These are phyloP conservation scores for Xylaria bambusicola DNA, from an alignment of 495 filamentous ascomycete species.

Conservation along the genomic window DNA sequence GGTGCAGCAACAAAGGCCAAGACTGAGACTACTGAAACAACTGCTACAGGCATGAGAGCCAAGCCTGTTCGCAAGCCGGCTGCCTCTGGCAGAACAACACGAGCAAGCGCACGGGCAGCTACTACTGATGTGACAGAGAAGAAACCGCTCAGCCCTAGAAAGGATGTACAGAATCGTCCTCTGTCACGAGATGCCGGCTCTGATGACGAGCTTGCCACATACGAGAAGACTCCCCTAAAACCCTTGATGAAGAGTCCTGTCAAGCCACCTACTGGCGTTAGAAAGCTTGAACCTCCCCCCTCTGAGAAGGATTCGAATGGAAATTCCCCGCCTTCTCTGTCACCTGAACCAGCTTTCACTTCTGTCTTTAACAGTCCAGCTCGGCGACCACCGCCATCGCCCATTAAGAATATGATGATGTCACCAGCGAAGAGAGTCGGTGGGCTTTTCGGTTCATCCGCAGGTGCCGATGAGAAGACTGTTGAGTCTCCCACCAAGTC, in stretches of 20 bases:
- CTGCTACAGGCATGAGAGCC: conserved; percentile 43
- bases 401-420: conserved; percentile 51
- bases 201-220: conserved; percentile 56
- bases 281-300: conserved; percentile 29
- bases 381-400: conserved; percentile 46
- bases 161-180: conserved; percentile 50
- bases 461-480: conserved; percentile 24
- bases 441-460: conserved; percentile 47
- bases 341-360: conserved; percentile 23
- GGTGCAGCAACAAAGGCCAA: conserved; percentile 27
- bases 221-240: conserved; percentile 51
- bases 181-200: conserved; percentile 42
- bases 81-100: conserved; percentile 26
- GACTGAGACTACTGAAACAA: conserved; percentile 29
- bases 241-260: conserved; percentile 51
- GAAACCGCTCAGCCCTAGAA: conserved; percentile 57
- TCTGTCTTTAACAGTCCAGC: conserved; percentile 49
- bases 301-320: conserved; percentile 28
- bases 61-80: conserved; percentile 44
- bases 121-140: conserved; percentile 28
- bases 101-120: conserved; percentile 26
- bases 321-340: conserved; percentile 10
- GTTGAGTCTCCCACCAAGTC: conserved; percentile 38
- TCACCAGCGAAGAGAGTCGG: conserved; percentile 53
- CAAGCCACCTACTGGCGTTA: conserved; percentile 36